These are phyloP conservation scores for Solanum rostratum DNA, from an alignment of 257 asterid genomes.

Conservation along the genomic window DNA sequence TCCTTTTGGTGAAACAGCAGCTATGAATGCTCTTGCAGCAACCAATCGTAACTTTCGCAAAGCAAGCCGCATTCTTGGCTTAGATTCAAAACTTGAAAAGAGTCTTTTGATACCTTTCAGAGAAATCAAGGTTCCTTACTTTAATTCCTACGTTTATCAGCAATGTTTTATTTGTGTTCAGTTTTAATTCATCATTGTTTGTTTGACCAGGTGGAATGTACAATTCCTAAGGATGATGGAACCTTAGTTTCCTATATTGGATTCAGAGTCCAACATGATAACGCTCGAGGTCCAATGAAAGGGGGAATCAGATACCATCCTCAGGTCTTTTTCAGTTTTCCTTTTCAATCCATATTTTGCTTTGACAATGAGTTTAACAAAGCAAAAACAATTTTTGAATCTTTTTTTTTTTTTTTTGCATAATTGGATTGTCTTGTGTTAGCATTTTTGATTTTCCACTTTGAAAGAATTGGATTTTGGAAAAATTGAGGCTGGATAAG, in stretches of 20 bases:
- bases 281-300: conserved; percentile 96
- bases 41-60: conserved; percentile 83
- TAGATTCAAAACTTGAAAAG: conserved; percentile 72
- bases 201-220: conserved; percentile 78
- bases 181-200: not conserved
- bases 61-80: conserved; percentile 84
- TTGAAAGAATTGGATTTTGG: not conserved
- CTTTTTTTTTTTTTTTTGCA: not conserved
- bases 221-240: conserved; percentile 91
- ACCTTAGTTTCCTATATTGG: conserved; percentile 77
- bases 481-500: not conserved
- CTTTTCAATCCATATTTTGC: not conserved
- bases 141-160: not conserved
- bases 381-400: too few relatives aligned
- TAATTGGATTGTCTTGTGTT: not conserved
- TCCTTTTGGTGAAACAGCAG: not conserved
- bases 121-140: conserved; percentile 67
- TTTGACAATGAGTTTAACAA: not conserved
- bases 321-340: conserved; percentile 31
- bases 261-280: conserved; percentile 89
- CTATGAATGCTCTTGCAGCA: conserved; percentile 93
- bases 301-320: conserved; percentile 99
- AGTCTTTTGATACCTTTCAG: conserved; percentile 92
- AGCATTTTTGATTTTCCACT: not conserved
- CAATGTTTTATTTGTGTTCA: not conserved